phyloP scores from a whole-genome alignment of 495 filamentous ascomycete species.

The Cairneyella variabilis region DNA sequence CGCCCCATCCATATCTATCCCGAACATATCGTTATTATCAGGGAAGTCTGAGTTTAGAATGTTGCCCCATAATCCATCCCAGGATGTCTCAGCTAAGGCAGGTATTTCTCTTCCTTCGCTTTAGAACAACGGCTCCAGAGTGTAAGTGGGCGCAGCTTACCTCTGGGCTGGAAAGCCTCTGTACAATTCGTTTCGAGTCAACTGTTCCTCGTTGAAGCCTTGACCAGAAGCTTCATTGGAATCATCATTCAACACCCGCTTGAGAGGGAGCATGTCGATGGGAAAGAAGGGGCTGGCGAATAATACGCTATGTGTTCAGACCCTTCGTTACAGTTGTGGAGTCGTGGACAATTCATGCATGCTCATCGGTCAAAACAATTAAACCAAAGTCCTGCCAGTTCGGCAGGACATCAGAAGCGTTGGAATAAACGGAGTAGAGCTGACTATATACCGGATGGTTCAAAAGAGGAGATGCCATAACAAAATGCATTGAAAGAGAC shows the following conservation, averaged over 20 bases:
- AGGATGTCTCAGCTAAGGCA: constrained; percentile 2
- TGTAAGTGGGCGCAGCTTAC: constrained; percentile 1
- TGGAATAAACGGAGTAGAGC: too few species aligned
- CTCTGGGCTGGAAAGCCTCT: not conserved
- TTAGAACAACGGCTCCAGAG: not conserved
- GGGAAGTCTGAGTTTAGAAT: constrained; percentile 9
- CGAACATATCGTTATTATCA: not conserved
- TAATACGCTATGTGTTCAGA: not conserved
- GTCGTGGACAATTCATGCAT: too few species aligned
- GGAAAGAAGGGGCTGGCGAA: not conserved
- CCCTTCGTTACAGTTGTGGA: not conserved
- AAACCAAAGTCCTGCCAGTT: too few species aligned
- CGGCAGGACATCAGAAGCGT: too few species aligned
- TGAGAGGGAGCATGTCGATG: constrained; percentile 6
- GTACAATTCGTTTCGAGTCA: not conserved
- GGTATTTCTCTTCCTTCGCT: not conserved
- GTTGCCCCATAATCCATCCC: constrained; percentile 6
- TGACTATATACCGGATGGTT: too few species aligned
- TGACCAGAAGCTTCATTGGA: not conserved
- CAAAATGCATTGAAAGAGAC: too few species aligned
- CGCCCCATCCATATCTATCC: not conserved
- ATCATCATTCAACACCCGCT: constrained; percentile 5
- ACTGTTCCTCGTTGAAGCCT: not conserved
- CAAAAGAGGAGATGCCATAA: too few species aligned
- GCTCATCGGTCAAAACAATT: too few species aligned